Evolutionary conservation across 1,284 basidiomycete species (phyloP), one percentile per base, ranked within the genome.

Genomic region (Irpex lacteus): DNA sequence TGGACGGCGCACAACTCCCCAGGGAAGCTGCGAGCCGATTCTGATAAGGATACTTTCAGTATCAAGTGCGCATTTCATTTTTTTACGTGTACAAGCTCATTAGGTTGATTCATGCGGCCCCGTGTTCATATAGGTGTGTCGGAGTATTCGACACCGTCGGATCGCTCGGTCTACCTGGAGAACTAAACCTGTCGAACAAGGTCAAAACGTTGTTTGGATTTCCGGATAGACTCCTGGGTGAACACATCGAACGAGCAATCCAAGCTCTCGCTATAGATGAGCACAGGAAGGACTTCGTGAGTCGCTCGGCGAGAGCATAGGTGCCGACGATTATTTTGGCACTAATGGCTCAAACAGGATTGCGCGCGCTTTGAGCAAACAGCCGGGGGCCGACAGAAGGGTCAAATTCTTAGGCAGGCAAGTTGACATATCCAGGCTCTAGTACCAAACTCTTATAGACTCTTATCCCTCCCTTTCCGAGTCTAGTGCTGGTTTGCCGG

Each of bases 121-220:
- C 36, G 18, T 63, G 9, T 32, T 36, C 54, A 36, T 37, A 21
- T 61, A 91, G 89, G 74, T 88, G 87, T 68, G 68, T 91, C 59
- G 89, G 89, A 2, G 87, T 91, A 15, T 91, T 87, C 69, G 89
- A 91, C 70, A 91, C 89, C 2, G 89, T 91, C 26, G 88, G 88
- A 11, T 82, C 86, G 18, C 72, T 90, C 36, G 89, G 88, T 8
- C 72, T 91, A 21, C 89, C 89, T 1, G 85, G 86, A 68, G 87
- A 89, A 67, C 69, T 91, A 8, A 80, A 81, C 49, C 72, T 74
- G 61, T 70, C 76, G 66, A 67, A 75, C 60, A 76, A 81, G 68
- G 70, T 83, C 64, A 73, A 73, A 63, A 77, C 76, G 7, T 74
- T 90, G 2, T 90, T 89, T 68, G 89, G 88, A 26, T 89, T 91